Evolutionary conservation across 2,329 filamentous ascomycete genomes (phyloP).

Genomic region (Uncinocarpus reesii): DNA sequence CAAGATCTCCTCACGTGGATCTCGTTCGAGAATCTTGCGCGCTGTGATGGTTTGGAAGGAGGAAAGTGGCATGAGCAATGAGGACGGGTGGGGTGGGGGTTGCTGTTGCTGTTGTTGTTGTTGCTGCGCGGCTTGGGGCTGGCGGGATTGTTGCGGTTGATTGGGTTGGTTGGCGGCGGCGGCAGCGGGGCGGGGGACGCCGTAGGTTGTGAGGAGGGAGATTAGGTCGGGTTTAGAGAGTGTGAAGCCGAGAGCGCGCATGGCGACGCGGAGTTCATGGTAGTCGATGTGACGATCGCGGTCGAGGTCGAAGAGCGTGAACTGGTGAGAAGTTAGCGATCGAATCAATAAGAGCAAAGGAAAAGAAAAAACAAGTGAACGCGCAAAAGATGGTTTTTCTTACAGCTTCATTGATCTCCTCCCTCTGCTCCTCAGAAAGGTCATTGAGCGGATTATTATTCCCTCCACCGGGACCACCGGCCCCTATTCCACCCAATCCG

Average conservation of each 20-base stretch:
- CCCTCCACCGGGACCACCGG: constrained; percentile 35
- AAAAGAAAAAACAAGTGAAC: too few species aligned
- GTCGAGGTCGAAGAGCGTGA: constrained; percentile 92
- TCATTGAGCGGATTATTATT: constrained; percentile 43
- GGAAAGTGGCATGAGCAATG: constrained; percentile 61
- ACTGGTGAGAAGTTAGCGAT: constrained; percentile 50
- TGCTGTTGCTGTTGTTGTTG: constrained; percentile 16
- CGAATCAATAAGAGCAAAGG: too few species aligned
- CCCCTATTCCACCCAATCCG: constrained; percentile 22
- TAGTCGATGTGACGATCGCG: constrained; percentile 91
- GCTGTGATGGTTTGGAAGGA: constrained; percentile 69
- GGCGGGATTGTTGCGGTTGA: constrained; percentile 18
- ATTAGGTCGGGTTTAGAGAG: constrained; percentile 78
- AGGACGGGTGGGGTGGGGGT: constrained; percentile 48
- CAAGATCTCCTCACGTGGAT: constrained; percentile 82
- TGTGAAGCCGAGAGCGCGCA: constrained; percentile 91
- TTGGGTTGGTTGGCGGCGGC: constrained; percentile 32
- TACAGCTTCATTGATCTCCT: constrained; percentile 91
- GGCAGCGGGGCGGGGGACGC: constrained; percentile 48
- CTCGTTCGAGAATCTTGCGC: constrained; percentile 65
- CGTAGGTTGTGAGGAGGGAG: constrained; percentile 68
- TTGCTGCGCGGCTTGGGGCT: constrained; percentile 33
- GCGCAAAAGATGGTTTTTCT: constrained; percentile 27
- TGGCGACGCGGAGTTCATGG: constrained; percentile 93
- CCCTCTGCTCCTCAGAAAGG: constrained; percentile 76